These are phyloP conservation scores for Ganoderma boninense DNA, from an alignment of 1,284 basidiomycete species.

Conservation along the genomic window DNA sequence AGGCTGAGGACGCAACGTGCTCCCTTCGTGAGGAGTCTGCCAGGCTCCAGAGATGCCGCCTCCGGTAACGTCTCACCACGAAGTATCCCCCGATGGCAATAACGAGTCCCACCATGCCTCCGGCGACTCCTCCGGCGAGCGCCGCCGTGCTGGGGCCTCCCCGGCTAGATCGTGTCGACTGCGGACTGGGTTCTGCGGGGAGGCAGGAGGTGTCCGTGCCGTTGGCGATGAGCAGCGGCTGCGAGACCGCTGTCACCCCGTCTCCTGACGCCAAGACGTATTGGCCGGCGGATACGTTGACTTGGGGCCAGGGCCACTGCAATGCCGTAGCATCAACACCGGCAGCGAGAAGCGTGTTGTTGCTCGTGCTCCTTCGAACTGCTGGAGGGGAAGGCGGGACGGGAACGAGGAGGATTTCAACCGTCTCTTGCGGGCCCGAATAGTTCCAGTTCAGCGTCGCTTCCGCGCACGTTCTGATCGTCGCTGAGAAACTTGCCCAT, in stretches of 20 bases:
- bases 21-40: conserved; percentile 11
- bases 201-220: conserved; percentile 34
- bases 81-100: conserved; percentile 25
- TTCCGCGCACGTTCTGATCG: background rate
- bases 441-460: background rate
- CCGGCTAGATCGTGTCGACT: conserved; percentile 6
- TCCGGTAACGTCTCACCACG: conserved; percentile 24
- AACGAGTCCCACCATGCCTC: conserved; percentile 39
- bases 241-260: conserved; percentile 20
- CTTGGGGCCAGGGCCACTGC: conserved; percentile 33
- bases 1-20: background rate
- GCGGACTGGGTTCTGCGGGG: background rate
- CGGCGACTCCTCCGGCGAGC: conserved; percentile 43
- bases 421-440: background rate
- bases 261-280: conserved; percentile 19
- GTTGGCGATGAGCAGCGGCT: conserved; percentile 32
- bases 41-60: conserved; percentile 7
- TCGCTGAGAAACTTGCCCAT: background rate
- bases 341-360: background rate
- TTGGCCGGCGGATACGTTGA: conserved; percentile 36
- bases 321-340: background rate
- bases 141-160: conserved; percentile 29
- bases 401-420: background rate
- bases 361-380: too few relatives aligned
- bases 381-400: background rate